These are phyloP conservation scores for Aegilops sharonensis DNA, from an alignment of 176 grass and related monocot genomes.

Conservation along the genomic window DNA sequence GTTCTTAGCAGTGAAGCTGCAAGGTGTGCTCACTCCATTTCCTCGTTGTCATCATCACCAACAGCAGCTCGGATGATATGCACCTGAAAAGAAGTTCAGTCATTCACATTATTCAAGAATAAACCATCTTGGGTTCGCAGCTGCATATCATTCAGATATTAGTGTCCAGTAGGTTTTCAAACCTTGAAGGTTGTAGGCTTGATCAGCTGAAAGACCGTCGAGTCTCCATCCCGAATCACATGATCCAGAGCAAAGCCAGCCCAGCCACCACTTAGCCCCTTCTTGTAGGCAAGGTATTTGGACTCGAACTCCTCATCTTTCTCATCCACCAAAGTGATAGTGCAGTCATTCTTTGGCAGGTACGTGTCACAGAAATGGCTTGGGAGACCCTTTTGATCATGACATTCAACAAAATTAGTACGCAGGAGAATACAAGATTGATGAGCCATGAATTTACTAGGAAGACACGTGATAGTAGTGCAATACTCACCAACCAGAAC, in stretches of 20 bases:
- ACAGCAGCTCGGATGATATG: conserved; percentile 58
- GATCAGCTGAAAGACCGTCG: conserved; percentile 68
- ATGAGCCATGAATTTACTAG: background rate
- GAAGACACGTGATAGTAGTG: background rate
- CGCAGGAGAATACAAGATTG: background rate
- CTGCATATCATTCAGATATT: background rate
- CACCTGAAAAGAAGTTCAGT: conserved; percentile 44
- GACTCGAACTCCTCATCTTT: conserved; percentile 54
- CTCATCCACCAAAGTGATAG: conserved; percentile 63
- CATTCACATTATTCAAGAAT: background rate
- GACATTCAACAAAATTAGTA: conserved; percentile 1
- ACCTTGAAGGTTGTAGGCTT: conserved; percentile 72
- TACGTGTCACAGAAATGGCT: conserved; percentile 67
- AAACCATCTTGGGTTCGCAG: background rate
- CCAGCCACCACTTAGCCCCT: conserved; percentile 73
- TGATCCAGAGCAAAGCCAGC: conserved; percentile 71
- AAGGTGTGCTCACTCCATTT: conserved; percentile 23
- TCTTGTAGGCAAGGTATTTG: conserved; percentile 72
- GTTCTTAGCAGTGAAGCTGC: background rate
- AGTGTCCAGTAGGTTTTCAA: conserved; percentile 2
- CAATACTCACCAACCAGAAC: conserved; percentile 72
- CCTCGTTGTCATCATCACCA: conserved; percentile 34
- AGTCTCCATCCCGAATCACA: conserved; percentile 64
- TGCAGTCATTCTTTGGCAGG: conserved; percentile 60
- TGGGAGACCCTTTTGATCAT: conserved; percentile 49